These are phyloP conservation scores for Zizania palustris DNA, from an alignment of 202 grass and related monocot genomes.

Conservation along the genomic window DNA sequence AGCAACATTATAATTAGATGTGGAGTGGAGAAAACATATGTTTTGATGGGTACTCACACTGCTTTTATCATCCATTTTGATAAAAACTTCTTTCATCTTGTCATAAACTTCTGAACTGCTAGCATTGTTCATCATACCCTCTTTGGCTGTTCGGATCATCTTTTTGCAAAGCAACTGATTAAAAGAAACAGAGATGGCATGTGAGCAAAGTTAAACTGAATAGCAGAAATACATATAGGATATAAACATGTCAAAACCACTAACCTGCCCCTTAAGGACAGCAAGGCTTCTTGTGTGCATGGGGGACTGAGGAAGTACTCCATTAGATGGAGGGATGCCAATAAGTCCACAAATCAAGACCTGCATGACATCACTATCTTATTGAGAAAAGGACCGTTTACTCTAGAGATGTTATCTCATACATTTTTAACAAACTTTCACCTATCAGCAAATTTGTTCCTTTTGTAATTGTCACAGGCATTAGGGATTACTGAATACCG, in stretches of 20 bases:
- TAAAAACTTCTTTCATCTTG: slow-evolving; percentile 81
- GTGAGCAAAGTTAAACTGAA: slow-evolving; percentile 35
- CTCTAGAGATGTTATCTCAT: slow-evolving; percentile 7
- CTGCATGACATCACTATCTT: slow-evolving; percentile 47
- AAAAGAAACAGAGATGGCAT: background rate
- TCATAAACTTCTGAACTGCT: slow-evolving; percentile 78
- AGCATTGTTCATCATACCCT: slow-evolving; percentile 63
- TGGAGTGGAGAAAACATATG: background rate
- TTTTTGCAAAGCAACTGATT: slow-evolving; percentile 69
- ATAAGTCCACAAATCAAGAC: slow-evolving; percentile 80
- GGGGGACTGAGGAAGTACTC: slow-evolving; percentile 84
- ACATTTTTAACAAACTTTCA: slow-evolving; percentile 7
- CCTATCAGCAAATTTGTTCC: background rate
- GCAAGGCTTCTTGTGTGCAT: slow-evolving; percentile 93
- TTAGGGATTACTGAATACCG: background rate
- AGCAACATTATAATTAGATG: background rate
- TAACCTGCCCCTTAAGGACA: slow-evolving; percentile 73
- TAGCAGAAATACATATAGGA: background rate
- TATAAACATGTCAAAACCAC: slow-evolving; percentile 21
- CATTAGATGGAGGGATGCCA: slow-evolving; percentile 87
- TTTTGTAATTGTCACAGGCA: slow-evolving; percentile 5
- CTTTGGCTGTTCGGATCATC: slow-evolving; percentile 77
- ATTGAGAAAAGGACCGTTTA: slow-evolving; percentile 15
- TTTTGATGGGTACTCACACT: slow-evolving; percentile 42
- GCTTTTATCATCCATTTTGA: slow-evolving; percentile 63